phyloP scores from a whole-genome alignment of 2,329 filamentous ascomycete genomes.

The Sporothrix pallida region DNA sequence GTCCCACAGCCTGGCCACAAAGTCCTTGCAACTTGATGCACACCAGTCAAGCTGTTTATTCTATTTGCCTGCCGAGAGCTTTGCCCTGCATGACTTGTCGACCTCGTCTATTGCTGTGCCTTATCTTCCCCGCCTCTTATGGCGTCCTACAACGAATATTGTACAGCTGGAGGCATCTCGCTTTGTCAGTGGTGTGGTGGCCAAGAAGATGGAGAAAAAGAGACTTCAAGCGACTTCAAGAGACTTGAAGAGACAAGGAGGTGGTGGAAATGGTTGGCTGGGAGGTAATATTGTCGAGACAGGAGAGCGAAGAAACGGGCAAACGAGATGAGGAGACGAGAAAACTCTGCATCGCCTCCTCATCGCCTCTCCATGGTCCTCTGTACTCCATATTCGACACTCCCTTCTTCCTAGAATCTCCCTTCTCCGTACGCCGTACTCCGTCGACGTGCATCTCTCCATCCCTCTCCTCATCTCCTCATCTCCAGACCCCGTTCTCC shows the following conservation, averaged over 20 bases:
- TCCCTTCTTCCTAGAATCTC: too few relatives aligned
- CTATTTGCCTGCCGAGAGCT: slow-evolving; percentile 10
- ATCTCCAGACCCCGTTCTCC: slow-evolving; percentile 19
- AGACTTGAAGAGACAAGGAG: too few relatives aligned
- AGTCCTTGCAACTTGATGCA: not conserved
- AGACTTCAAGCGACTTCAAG: not conserved
- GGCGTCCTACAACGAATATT: not conserved
- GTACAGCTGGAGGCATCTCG: not conserved
- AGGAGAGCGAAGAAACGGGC: not conserved
- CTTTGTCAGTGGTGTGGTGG: slow-evolving; percentile 3
- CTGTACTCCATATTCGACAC: not conserved
- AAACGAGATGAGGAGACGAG: not conserved
- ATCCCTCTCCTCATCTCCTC: not conserved
- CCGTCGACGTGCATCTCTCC: slow-evolving; percentile 6
- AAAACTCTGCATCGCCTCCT: slow-evolving; percentile 23
- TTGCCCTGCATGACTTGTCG: not conserved
- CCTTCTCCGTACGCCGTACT: not conserved
- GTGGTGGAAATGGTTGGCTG: slow-evolving; percentile 13
- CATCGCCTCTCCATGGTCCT: not conserved
- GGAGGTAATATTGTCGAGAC: not conserved
- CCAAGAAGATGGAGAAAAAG: not conserved
- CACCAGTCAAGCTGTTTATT: not conserved
- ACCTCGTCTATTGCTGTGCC: not conserved
- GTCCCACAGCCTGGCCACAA: not conserved
- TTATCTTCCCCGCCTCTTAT: slow-evolving; percentile 24